Evolutionary conservation across 2,329 filamentous ascomycete genomes (phyloP).

Genomic region (Amesomyces nigricolor): DNA sequence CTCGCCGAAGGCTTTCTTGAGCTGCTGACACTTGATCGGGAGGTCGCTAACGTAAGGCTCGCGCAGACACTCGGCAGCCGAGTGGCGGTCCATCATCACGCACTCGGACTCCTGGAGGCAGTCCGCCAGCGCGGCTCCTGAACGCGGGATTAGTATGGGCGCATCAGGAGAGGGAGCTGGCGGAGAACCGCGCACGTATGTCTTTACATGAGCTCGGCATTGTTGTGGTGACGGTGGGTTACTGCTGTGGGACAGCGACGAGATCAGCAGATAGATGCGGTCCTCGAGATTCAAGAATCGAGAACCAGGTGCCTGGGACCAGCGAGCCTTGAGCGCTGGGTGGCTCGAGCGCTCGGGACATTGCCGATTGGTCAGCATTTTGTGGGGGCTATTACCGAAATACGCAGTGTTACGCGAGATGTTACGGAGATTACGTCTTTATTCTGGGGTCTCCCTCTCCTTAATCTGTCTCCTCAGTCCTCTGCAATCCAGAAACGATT

Average conservation of each 20-base stretch:
- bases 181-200: slow-evolving; percentile 60
- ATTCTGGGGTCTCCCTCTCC: too few relatives aligned
- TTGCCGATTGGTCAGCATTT: neutral
- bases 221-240: slow-evolving; percentile 10
- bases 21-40: slow-evolving; percentile 82
- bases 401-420: neutral
- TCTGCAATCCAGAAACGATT: too few relatives aligned
- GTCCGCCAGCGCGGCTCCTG: slow-evolving; percentile 84
- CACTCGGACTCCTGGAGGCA: slow-evolving; percentile 97
- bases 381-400: neutral
- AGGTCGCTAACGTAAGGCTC: slow-evolving; percentile 75
- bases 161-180: slow-evolving; percentile 3
- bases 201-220: slow-evolving; percentile 96
- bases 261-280: neutral
- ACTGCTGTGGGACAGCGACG: neutral
- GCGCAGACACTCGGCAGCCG: slow-evolving; percentile 80
- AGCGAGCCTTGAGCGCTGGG: neutral
- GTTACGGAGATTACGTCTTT: neutral
- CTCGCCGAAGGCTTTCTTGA: slow-evolving; percentile 87
- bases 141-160: slow-evolving; percentile 8
- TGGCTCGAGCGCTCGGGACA: slow-evolving; percentile 2
- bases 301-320: neutral
- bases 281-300: neutral
- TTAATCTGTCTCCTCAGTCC: too few relatives aligned
- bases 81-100: slow-evolving; percentile 85